phyloP scores from a whole-genome alignment of 202 grass and related monocot genomes.

The Schoenoplectus triqueter region DNA sequence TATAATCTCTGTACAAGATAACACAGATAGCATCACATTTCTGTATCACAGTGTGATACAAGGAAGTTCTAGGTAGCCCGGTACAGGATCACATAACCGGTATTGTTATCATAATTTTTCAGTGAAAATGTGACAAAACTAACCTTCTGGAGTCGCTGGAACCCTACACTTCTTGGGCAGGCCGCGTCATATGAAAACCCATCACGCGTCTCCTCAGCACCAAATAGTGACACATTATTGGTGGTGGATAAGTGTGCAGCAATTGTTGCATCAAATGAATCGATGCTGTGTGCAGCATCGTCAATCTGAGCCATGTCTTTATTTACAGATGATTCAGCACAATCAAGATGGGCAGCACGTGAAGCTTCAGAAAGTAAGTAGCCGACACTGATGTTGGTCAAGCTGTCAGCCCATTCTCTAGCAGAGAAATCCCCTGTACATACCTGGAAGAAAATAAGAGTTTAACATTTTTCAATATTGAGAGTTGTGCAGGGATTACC shows the following conservation, averaged over 20 bases:
- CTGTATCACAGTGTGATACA: slow-evolving; percentile 41
- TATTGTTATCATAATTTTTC: slow-evolving; percentile 34
- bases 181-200: slow-evolving; percentile 65
- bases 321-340: slow-evolving; percentile 46
- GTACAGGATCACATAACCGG: slow-evolving; percentile 34
- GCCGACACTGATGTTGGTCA: slow-evolving; percentile 89
- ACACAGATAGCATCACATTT: slow-evolving; percentile 33
- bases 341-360: slow-evolving; percentile 58
- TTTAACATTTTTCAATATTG: not conserved
- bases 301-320: slow-evolving; percentile 43
- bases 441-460: slow-evolving; percentile 13
- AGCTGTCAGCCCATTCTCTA: slow-evolving; percentile 87
- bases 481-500: not conserved
- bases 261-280: slow-evolving; percentile 94
- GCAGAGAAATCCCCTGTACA: slow-evolving; percentile 17
- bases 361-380: slow-evolving; percentile 95
- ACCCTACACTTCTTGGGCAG: slow-evolving; percentile 52
- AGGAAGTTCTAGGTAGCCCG: slow-evolving; percentile 40
- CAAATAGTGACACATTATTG: slow-evolving; percentile 55
- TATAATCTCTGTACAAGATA: slow-evolving; percentile 39
- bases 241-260: slow-evolving; percentile 69
- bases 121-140: slow-evolving; percentile 35
- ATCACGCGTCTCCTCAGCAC: slow-evolving; percentile 96
- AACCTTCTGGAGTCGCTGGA: slow-evolving; percentile 76
- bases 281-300: slow-evolving; percentile 69